Percentiles rank a stretch among this genome's conserved stretches.
Evolutionary conservation across 2,329 filamentous ascomycete genomes (phyloP).

Genomic region (Sclerotinia nivalis): DNA sequence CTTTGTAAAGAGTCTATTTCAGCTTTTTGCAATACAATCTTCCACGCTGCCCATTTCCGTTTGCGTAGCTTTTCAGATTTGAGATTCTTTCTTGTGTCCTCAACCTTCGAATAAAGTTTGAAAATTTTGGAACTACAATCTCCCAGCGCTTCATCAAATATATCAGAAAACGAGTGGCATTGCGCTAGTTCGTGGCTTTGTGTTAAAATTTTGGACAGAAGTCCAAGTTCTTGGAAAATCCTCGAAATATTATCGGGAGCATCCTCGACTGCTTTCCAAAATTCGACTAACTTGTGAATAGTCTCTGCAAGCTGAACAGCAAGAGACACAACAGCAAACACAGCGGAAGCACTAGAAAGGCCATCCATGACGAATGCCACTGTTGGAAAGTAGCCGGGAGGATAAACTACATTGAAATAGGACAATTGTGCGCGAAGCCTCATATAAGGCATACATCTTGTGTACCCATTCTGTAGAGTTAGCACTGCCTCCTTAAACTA

Average conservation of each 20-base stretch:
- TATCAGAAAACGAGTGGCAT: background rate
- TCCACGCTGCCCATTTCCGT: slow-evolving; percentile 7
- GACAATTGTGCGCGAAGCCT: slow-evolving; percentile 3
- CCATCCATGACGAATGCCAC: slow-evolving; percentile 6
- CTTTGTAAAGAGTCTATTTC: slow-evolving; percentile 2
- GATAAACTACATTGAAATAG: background rate
- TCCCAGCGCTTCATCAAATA: slow-evolving; percentile 3
- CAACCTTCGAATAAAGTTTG: background rate
- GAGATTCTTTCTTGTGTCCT: background rate
- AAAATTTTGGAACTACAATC: background rate
- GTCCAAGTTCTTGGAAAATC: background rate
- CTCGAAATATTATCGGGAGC: slow-evolving; percentile 1
- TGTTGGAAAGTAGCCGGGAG: background rate
- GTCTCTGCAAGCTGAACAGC: slow-evolving; percentile 11
- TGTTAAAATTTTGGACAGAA: slow-evolving; percentile 15
- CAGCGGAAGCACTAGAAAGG: slow-evolving; percentile 1
- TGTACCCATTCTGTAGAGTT: background rate
- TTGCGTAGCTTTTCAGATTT: background rate
- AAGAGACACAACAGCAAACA: background rate
- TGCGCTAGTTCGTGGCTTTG: background rate
- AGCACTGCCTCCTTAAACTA: slow-evolving; percentile 9
- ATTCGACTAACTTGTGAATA: slow-evolving; percentile 4
- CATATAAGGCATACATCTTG: background rate
- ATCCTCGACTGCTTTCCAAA: slow-evolving; percentile 20
- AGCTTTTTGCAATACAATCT: background rate